Evolutionary conservation across 805 yeast genomes (phyloP).

Genomic region (Metschnikowia picachoensis): DNA sequence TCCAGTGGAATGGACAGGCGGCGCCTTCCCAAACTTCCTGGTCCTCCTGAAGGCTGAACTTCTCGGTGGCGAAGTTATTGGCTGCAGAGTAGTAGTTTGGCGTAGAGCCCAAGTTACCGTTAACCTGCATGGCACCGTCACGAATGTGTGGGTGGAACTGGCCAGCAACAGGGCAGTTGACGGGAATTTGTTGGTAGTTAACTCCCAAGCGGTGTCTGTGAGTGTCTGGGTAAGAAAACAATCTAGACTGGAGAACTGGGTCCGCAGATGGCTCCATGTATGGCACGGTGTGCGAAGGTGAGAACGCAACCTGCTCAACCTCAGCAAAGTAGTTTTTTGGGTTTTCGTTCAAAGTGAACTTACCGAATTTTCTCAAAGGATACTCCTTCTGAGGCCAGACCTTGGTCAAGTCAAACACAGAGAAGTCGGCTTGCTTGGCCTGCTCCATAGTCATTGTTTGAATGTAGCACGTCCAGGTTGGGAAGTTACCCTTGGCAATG

Average conservation of each 20-base stretch:
- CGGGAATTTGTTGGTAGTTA: constrained; percentile 83
- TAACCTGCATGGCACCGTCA: constrained; percentile 70
- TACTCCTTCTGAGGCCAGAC: constrained; percentile 87
- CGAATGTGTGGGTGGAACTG: constrained; percentile 62
- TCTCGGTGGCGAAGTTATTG: constrained; percentile 46
- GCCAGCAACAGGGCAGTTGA: constrained; percentile 67
- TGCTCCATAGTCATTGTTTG: constrained; percentile 85
- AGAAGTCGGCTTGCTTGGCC: constrained; percentile 70
- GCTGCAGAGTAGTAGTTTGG: constrained; percentile 71
- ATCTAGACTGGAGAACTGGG: constrained; percentile 78
- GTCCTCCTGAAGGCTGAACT: constrained; percentile 50
- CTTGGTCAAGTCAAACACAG: constrained; percentile 87
- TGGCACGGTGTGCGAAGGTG: constrained; percentile 83
- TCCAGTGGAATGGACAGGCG: constrained; percentile 87
- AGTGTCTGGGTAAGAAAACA: constrained; percentile 81
- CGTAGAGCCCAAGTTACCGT: constrained; percentile 65
- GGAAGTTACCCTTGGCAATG: constrained; percentile 72
- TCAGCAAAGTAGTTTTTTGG: constrained; percentile 87
- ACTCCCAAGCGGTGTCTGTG: constrained; percentile 79
- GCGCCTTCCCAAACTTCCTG: constrained; percentile 83
- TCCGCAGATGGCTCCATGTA: constrained; percentile 80
- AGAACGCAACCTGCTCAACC: constrained; percentile 80
- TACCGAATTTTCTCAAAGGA: constrained; percentile 85
- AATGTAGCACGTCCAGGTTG: constrained; percentile 81
- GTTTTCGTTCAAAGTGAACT: constrained; percentile 72